Evolutionary conservation across 2,329 filamentous ascomycete species (phyloP), one percentile per base, ranked within the genome.

Genomic region (Aspergillus versicolor): DNA sequence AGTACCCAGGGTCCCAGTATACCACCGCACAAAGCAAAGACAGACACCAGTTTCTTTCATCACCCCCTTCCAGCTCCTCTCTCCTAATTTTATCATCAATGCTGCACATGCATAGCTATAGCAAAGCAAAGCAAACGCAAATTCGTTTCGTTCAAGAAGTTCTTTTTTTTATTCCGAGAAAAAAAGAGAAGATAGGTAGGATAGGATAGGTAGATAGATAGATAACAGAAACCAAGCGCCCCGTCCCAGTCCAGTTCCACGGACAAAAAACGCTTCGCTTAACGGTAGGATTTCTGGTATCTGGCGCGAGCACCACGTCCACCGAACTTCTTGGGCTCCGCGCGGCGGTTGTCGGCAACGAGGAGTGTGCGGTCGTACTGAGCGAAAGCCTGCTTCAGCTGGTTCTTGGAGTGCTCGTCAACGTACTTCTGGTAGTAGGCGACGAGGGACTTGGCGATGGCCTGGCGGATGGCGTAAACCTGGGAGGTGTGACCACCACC

Each of bases 351-450:
- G 83, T 99, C 94, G 81, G 94, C 94, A 74, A 99, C 94, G 76
- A 99, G 90, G 70, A 99, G 89, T 78, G 92, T 96, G 77, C 92
- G 88, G 86, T 96, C 92, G 85, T 93, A 99, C 80, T 92, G 87
- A 75, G 93, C 90, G 71, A 99, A 88, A 70, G 91, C 90, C 83
- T 93, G 89, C 91, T 97, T 99, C 77, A 99, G 87, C 82, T 92
- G 86, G 88, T 97, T 97, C 90, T 99, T 99, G 84, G 90, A 91
- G 90, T 97, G 92, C 90, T 99, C 94, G 78, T 99, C 94, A 82
- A 97, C 91, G 84, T 88, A 99, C 87, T 99, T 97, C 85, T 97
- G 93, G 90, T 97, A 97, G 89, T 97, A 97, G 81, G 92, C 89
- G 76, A 96, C 88, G 78, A 96, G 91, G 74, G 89, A 89, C 88